Evolutionary conservation across 2,329 filamentous ascomycete species (phyloP).

Genomic region (Bipolaris gigantea): DNA sequence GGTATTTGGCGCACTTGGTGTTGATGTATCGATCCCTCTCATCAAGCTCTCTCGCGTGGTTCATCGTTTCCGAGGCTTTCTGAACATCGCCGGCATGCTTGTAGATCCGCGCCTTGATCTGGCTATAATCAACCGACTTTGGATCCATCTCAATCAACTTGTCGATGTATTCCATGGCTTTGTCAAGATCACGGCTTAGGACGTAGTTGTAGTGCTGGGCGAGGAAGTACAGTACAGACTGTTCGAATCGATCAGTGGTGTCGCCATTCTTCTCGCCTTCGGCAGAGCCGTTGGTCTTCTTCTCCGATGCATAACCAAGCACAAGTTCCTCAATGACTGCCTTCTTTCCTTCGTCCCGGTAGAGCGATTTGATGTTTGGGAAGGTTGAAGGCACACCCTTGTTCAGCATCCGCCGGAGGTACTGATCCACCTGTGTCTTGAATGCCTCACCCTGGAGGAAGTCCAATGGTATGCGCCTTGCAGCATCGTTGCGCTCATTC

Average conservation of each 20-base stretch:
- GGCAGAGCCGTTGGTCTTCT: constrained; percentile 54
- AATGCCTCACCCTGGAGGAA: constrained; percentile 84
- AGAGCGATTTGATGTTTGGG: constrained; percentile 93
- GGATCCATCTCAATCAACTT: constrained; percentile 78
- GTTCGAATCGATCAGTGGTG: constrained; percentile 63
- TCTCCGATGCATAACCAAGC: constrained; percentile 72
- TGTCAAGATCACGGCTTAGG: constrained; percentile 78
- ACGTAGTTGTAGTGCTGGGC: constrained; percentile 97
- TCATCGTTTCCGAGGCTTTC: constrained; percentile 85
- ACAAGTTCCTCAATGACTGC: constrained; percentile 74
- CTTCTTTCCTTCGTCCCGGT: constrained; percentile 76
- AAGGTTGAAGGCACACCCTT: constrained; percentile 96
- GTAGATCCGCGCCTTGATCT: constrained; percentile 92
- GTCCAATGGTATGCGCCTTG: constrained; percentile 82
- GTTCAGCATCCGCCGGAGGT: constrained; percentile 81
- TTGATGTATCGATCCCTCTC: constrained; percentile 96
- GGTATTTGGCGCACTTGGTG: constrained; percentile 96
- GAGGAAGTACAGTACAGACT: constrained; percentile 87
- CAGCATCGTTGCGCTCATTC: constrained; percentile 80
- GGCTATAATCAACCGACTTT: constrained; percentile 84
- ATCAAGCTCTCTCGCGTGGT: constrained; percentile 81
- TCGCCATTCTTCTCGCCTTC: constrained; percentile 56
- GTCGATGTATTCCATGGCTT: constrained; percentile 80
- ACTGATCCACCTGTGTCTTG: constrained; percentile 72
- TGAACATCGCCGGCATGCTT: constrained; percentile 83